Percentiles rank a stretch among this genome's conserved stretches.
Evolutionary conservation across 441 rosid genomes (phyloP).

Genomic region (Biscutella laevigata): DNA sequence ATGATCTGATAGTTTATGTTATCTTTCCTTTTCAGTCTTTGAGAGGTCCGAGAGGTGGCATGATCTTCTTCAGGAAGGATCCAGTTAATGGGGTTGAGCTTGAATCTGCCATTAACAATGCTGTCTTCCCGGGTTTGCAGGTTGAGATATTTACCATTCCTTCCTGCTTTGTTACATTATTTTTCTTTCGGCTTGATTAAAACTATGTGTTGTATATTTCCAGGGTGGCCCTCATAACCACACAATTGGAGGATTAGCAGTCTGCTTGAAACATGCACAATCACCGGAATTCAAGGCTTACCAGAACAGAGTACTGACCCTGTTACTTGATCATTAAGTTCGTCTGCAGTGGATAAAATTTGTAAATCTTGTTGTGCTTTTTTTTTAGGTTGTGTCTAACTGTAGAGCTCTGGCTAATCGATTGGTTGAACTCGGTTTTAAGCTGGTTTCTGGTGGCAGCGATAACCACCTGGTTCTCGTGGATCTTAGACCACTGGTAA

Average conservation of each 20-base stretch:
- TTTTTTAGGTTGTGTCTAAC: constrained; percentile 70
- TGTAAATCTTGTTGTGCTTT: not conserved
- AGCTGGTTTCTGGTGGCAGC: constrained; percentile 82
- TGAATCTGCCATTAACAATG: constrained; percentile 82
- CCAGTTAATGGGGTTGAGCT: constrained; percentile 69
- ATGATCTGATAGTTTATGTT: not conserved
- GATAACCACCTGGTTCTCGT: constrained; percentile 87
- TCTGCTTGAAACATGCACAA: constrained; percentile 79
- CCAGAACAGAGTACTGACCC: constrained; percentile 51
- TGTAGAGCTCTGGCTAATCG: constrained; percentile 63
- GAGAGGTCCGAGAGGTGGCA: constrained; percentile 98
- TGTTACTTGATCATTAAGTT: not conserved
- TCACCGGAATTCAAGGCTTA: constrained; percentile 61
- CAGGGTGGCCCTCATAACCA: constrained; percentile 98
- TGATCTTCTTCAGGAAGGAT: constrained; percentile 82
- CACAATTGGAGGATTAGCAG: constrained; percentile 84
- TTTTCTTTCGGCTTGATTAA: not conserved
- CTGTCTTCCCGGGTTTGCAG: constrained; percentile 89
- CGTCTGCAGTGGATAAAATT: not conserved
- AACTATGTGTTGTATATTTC: constrained; percentile 3
- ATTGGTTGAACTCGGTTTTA: constrained; percentile 62
- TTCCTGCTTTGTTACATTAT: not conserved
- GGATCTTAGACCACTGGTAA: constrained; percentile 76
- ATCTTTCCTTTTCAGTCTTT: constrained; percentile 44
- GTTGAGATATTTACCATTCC: constrained; percentile 26